Conservation (phyloP, 176 grass and related monocot genomes). For the Musa acuminata region DNA sequence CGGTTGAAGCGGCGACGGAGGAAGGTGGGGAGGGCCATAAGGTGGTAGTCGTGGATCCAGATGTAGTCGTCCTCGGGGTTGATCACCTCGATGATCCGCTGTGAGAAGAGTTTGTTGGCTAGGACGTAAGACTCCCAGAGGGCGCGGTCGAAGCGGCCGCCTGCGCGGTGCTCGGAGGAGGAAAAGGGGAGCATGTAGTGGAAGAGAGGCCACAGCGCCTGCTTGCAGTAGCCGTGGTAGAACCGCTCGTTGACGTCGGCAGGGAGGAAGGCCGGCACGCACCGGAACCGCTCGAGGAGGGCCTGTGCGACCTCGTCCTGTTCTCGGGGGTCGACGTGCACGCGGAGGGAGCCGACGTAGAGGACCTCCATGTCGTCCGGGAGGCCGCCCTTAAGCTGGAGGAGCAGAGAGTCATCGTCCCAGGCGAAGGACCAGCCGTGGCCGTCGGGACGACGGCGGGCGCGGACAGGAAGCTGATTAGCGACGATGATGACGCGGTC, state of each 20-base stretch:
- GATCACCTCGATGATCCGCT: conserved; percentile 83
- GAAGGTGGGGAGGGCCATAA: conserved; percentile 97
- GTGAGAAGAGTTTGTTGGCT: conserved; percentile 87
- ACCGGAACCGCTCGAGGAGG: conserved; percentile 71
- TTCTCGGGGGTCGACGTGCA: conserved; percentile 50
- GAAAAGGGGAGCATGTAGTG: conserved; percentile 98
- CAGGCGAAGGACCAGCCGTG: conserved; percentile 78
- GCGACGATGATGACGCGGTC: conserved; percentile 75
- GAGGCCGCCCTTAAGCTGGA: conserved; percentile 81
- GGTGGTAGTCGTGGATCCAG: conserved; percentile 97
- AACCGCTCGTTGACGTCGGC: conserved; percentile 53
- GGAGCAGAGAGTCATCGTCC: conserved; percentile 89
- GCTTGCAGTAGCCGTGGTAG: conserved; percentile 93
- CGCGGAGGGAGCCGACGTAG: conserved; percentile 72
- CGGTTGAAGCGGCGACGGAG: conserved; percentile 88
- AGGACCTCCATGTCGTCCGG: conserved; percentile 93
- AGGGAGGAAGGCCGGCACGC: conserved; percentile 71
- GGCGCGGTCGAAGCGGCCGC: conserved; percentile 66
- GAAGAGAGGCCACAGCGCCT: conserved; percentile 85
- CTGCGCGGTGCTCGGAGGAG: conserved; percentile 30
- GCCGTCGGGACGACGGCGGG: conserved; percentile 63
- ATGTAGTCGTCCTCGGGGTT: conserved; percentile 97
- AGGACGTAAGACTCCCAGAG: conserved; percentile 86
- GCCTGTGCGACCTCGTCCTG: conserved; percentile 93
- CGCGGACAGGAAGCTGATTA: conserved; percentile 70